Base-by-base conservation (phyloP, 345 rosid genomes). In the Brassica nigra region DNA sequence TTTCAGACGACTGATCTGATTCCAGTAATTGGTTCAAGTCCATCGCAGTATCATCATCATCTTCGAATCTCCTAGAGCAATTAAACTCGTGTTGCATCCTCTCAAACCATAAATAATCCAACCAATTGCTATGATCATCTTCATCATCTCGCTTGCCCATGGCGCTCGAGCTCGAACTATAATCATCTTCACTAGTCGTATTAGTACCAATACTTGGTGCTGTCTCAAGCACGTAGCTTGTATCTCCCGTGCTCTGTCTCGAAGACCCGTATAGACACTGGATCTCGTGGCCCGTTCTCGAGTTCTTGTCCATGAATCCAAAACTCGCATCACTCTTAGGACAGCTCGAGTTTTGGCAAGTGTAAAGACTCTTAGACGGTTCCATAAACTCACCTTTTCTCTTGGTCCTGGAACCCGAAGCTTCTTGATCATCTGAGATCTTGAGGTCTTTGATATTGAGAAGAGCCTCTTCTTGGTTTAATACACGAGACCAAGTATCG, bases 381-480 rank as follows among this genome's bases (percentile, higher is more conserved):
- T n/a, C 74, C 14, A 78, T 6, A 8, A 33, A 33, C 14, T 27
- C 67, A 66, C 34, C 20, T 18, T 78, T 39, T 27, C 74, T 67
- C 62, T 44, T 76, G 15, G 66, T 67, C 62, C 36, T 76, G 15
- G 66, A 36, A 15, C 52, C 70, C 16, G 52, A 61, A 49, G 57
- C 0, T 77, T 59, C 74, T 76, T 69, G 66, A 42, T 70, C 36
- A 4, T 73, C 44, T 5, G 89, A 83, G 62, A 88, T 86, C 62
- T 29, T 76, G 49, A 87, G 87, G 80, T 84, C 7, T 0, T 84
- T 67, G 2, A 80, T 82, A 1, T 73, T 71, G 8, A 80, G 76
- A 62, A 84, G 83, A 0, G 81, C 73, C 47, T 90, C 90, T 77
- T 89, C 97, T 67, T 86, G 90, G 61, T 83, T 80, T 8, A 90